Percentiles rank a stretch among this genome's conserved stretches.
These are phyloP conservation scores for Pholiota conissans DNA, from an alignment of 768 basidiomycete genomes.

Conservation along the genomic window DNA sequence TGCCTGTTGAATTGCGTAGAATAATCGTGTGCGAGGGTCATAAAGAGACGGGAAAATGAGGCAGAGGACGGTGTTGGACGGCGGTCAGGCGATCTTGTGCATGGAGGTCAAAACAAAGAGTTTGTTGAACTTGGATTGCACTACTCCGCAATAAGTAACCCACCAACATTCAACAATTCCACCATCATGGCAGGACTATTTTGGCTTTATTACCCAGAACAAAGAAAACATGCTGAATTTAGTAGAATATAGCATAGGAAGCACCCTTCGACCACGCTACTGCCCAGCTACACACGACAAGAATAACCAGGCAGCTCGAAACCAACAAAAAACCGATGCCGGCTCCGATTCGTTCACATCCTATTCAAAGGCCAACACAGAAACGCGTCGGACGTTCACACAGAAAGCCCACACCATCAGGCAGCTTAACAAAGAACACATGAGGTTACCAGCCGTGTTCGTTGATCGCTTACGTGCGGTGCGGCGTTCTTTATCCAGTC, in stretches of 20 bases:
- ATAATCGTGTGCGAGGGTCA: constrained; percentile 16
- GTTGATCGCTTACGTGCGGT: not conserved
- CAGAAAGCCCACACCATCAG: not conserved
- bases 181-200: constrained; percentile 6
- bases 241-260: not conserved
- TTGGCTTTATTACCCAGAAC: constrained; percentile 3
- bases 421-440: not conserved
- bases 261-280: not conserved
- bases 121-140: constrained; percentile 5
- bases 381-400: not conserved
- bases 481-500: too few relatives aligned
- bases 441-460: not conserved
- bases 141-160: not conserved
- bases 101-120: not conserved
- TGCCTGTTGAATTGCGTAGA: constrained; percentile 21
- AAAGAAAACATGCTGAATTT: not conserved
- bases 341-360: not conserved
- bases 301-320: not conserved
- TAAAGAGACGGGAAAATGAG: constrained; percentile 9
- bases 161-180: constrained; percentile 1
- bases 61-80: not conserved
- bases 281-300: not conserved
- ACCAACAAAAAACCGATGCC: not conserved
- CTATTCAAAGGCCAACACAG: not conserved
- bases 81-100: not conserved